Base-by-base conservation (phyloP, 305 asterid species). In the Rubia peregrina region DNA sequence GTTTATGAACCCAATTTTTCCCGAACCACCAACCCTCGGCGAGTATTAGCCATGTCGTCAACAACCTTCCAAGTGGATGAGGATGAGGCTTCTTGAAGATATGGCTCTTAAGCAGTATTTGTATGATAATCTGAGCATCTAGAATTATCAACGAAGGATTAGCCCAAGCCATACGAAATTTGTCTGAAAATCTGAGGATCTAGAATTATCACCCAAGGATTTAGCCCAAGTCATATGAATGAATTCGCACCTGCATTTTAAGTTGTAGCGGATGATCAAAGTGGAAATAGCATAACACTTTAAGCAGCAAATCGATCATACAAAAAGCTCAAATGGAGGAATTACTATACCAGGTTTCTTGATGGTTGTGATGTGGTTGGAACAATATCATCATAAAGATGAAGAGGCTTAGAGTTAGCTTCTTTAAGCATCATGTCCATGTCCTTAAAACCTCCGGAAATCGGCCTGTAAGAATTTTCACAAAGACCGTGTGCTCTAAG, bases 401-500 rank as follows among this genome's bases (percentile, higher is more conserved):
- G 26, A 22, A 81, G 70, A 21, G 85, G 81, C 42, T 76, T 73
- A 63, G 83, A 81, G 3, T 62, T 57, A 1, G 76, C 77, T 16
- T 75, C 79, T 49, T 42, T 16, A n/a, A 78, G 67, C 76, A 76
- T 68, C 49, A 1, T 12, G 2, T 33, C 38, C 1, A 81, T 66
- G 21, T 85, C 88, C 41, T 44, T 74, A 65, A 65, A 44, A 51
- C 85, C 89, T 62, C 93, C 94, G 14, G 59, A 73, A 9, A 82
- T 61, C 26, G 82, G 36, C 67, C 68, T 83, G 80, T 88, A 88
- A 4, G 88, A 63, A 38, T 82, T 88, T 16, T 90, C 91, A 12
- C 41, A 13, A 3, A 87, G 78, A 3, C 90, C 90, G 60, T 80
- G 88, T 64, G 78, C 69, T 65, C 85, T 80, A 2, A 85, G 83